Evolutionary conservation across 106 monocot species (phyloP).

Genomic region (Narthecium ossifragum): DNA sequence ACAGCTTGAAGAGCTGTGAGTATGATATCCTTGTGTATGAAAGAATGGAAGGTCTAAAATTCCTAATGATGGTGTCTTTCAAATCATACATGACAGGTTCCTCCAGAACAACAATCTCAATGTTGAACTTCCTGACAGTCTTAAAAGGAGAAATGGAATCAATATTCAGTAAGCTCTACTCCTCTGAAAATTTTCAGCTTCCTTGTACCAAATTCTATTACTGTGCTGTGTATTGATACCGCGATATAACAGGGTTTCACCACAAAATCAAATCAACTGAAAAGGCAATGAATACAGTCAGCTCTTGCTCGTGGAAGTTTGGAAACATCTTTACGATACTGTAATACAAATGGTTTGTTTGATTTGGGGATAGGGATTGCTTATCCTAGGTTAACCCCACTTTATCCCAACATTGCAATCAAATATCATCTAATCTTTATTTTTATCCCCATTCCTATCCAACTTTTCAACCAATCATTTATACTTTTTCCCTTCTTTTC

Average conservation of each 20-base stretch:
- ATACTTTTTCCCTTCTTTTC: too few relatives aligned
- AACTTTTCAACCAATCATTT: too few relatives aligned
- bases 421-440: too few relatives aligned
- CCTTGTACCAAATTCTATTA: neutral
- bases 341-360: too few relatives aligned
- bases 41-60: neutral
- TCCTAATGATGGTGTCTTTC: too few relatives aligned
- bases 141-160: conserved; percentile 33
- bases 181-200: conserved; percentile 6
- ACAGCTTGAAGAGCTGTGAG: conserved; percentile 50
- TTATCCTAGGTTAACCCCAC: too few relatives aligned
- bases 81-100: conserved; percentile 22
- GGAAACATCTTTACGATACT: too few relatives aligned
- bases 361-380: too few relatives aligned
- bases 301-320: too few relatives aligned
- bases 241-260: conserved; percentile 16
- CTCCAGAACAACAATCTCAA: conserved; percentile 58
- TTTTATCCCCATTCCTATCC: too few relatives aligned
- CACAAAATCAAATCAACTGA: conserved; percentile 25
- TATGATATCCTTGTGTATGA: neutral
- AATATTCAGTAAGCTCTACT: conserved; percentile 43
- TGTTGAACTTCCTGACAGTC: conserved; percentile 31
- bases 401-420: too few relatives aligned
- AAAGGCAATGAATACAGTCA: too few relatives aligned
- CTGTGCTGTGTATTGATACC: neutral